Evolutionary conservation across 2,329 filamentous ascomycete species (phyloP), one percentile per base, ranked within the genome.

Genomic region (Thyridium curvatum): DNA sequence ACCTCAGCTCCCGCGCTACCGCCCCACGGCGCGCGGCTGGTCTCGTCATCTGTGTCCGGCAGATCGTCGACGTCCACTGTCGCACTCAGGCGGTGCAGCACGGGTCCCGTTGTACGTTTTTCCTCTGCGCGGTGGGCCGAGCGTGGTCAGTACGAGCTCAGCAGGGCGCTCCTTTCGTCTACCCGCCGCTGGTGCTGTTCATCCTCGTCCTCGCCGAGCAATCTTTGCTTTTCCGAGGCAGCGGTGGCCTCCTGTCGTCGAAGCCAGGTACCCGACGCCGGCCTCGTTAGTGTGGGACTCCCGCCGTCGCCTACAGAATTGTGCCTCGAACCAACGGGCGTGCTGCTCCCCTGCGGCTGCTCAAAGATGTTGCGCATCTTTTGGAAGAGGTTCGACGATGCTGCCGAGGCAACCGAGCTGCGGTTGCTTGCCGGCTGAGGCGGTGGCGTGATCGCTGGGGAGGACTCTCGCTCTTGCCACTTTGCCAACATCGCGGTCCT

Each of bases 321-420:
- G 10, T 21, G 32, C n/a, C 35, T 3, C 3, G 30, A 35, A 13
- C 40, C 40, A 30, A 36, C 41, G 14, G 47, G 15, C n/a, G n/a
- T 29, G 26, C 29, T 34, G 34, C 38, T 41, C 44, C 30, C 26
- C 35, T 31, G 38, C 0, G 45, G 42, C 18, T 48, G 50, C 42
- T 67, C 64, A 38, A 67, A 68, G 31, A 68, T 59, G 41, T 48
- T 64, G 16, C 64, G 58, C 56, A 68, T 62, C 26, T 58, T 56
- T 37, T 61, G 55, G 50, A 68, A 66, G 15, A 67, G 46, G 12
- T 50, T 54, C 9, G 51, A 52, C 2, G 53, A 48, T 2, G 52
- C 52, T 1, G 44, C 39, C 8, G 46, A 42, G 12, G 41, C 34
- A 10, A 44, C 40, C 4, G 46, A 50, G 32, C 34, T 45, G n/a